These are phyloP conservation scores for Apiospora aurea DNA, from an alignment of 2,329 filamentous ascomycete genomes.

Conservation along the genomic window DNA sequence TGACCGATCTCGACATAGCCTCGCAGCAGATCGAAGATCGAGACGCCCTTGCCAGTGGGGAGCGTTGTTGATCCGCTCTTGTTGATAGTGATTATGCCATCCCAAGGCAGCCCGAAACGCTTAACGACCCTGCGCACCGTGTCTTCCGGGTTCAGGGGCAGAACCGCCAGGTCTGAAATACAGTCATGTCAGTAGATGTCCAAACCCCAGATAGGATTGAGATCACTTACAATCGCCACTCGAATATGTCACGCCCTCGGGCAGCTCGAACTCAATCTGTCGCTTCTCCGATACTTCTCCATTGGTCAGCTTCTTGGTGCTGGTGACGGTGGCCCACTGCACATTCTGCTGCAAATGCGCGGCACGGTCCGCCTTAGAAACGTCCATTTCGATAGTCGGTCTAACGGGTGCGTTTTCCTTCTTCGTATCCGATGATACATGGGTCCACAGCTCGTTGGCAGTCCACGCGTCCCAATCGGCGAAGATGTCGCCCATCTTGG, in stretches of 20 bases:
- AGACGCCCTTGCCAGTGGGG: conserved; percentile 41
- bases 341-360: conserved; percentile 55
- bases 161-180: conserved; percentile 55
- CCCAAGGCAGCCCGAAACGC: conserved; percentile 64
- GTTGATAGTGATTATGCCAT: conserved; percentile 59
- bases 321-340: conserved; percentile 53
- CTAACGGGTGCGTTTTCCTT: conserved; percentile 23
- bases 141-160: conserved; percentile 63
- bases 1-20: conserved; percentile 34
- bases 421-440: background rate
- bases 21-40: conserved; percentile 36
- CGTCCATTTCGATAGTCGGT: conserved; percentile 24
- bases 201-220: background rate
- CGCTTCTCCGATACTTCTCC: conserved; percentile 53
- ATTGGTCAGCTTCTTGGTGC: conserved; percentile 52
- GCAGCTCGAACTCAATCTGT: conserved; percentile 59
- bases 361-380: conserved; percentile 40
- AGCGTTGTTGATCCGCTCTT: conserved; percentile 48
- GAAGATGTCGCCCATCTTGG: conserved; percentile 19
- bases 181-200: background rate
- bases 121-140: conserved; percentile 62
- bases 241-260: conserved; percentile 59
- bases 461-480: conserved; percentile 20
- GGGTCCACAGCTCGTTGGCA: background rate
- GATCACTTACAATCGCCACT: conserved; percentile 58